Conservation (phyloP, 148 eudicot genomes). For the Pouteria glomerata region DNA sequence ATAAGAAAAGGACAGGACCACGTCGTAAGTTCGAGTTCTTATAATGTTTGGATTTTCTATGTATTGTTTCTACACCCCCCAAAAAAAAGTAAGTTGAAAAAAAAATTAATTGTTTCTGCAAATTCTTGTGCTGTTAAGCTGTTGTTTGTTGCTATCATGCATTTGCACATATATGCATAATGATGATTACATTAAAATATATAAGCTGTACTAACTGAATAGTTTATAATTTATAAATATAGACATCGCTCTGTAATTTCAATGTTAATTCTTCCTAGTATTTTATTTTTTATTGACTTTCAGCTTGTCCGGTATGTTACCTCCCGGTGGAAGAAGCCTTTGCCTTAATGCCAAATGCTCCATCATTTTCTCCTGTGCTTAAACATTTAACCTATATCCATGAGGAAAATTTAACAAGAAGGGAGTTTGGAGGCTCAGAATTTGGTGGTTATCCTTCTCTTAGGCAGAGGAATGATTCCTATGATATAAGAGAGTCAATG, state of each 20-base stretch:
- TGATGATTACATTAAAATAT: neutral
- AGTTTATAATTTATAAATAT: neutral
- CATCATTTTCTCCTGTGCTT: slow-evolving; percentile 71
- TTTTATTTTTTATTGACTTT: slow-evolving; percentile 4
- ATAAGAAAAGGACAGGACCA: slow-evolving; percentile 73
- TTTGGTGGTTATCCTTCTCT: slow-evolving; percentile 90
- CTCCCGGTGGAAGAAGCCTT: slow-evolving; percentile 70
- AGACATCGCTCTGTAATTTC: neutral
- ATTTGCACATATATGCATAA: neutral
- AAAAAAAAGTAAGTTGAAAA: neutral
- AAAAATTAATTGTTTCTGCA: neutral
- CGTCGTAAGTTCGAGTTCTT: slow-evolving; percentile 52
- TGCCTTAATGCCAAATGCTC: slow-evolving; percentile 58
- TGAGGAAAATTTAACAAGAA: slow-evolving; percentile 52
- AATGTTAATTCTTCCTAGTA: neutral
- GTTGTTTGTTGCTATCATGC: neutral
- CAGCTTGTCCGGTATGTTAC: slow-evolving; percentile 95
- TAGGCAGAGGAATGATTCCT: slow-evolving; percentile 70
- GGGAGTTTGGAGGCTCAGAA: slow-evolving; percentile 88
- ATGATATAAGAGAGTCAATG: slow-evolving; percentile 78
- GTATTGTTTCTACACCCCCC: neutral
- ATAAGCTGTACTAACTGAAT: neutral
- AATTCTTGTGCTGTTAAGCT: neutral
- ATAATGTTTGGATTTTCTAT: neutral
- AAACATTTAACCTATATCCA: slow-evolving; percentile 50